Evolutionary conservation across 1,284 basidiomycete genomes (phyloP), one percentile per base, ranked within the genome.

Genomic region (Apiotrichum porosum): DNA sequence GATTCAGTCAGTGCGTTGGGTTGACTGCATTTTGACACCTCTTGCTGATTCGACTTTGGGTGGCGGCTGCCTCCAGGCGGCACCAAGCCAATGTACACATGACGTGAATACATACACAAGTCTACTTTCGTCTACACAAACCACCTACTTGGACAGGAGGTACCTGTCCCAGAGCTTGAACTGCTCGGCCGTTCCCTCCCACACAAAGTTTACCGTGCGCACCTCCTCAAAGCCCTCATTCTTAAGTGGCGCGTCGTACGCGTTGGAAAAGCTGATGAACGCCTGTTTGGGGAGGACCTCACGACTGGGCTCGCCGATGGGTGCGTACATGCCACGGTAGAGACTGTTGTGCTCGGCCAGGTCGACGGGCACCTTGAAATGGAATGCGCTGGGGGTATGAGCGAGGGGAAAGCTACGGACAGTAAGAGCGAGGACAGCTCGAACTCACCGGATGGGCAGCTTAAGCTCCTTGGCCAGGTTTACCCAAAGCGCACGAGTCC

Each of bases 331-430:
- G 28, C 86, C 82, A 24, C 90, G 81, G 65, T 92, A 93, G 3
- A 89, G 68, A 61, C 92, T 92, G 65, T 93, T 93, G 67, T 94
- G 91, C 81, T 83, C 86, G 3, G 88, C 87, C 3, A 94, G 77
- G 42, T 88, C 85, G 21, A 81, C 60, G 2, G 84, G 80, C 34
- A 82, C 83, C 10, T 80, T 75, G 59, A 94, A 94, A 24, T 78
- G 57, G 65, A 92, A 81, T 62, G 86, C 84, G 44, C 86, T 87
- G 46, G n/a, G 43, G 5, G 44, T n/a, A 47, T 35, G 17, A 51
- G 35, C 32, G 42, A 45, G 15, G 34, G 32, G 10, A 42, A 30
- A 37, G 8, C 9, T 12, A 47, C 31, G 18, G 44, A 21, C 30
- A 19, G 44, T 33, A 6, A 6, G 31, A 5, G n/a, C 6, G 9